Base-by-base conservation (phyloP, 148 eudicot genomes). In the Amaranthus cruentus region DNA sequence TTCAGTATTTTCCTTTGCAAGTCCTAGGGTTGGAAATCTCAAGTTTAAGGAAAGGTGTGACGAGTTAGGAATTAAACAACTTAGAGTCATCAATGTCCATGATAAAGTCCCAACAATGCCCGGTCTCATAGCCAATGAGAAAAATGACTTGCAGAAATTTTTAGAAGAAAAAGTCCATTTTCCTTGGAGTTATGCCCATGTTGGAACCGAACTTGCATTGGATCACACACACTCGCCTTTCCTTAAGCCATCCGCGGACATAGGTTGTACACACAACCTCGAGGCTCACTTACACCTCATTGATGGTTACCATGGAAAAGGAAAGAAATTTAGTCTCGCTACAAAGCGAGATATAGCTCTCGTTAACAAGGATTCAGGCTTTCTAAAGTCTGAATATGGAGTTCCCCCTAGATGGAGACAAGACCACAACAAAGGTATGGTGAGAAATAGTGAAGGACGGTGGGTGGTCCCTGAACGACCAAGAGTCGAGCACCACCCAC, bases 351-450 rank as follows among this genome's bases (percentile, higher is more conserved):
- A 93, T 70, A 74, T 91, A n/a, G 95, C 98, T 3, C 84, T 93
- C 3, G 87, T 93, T 14, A 93, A 93, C 77, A 93, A 93, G 74
- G 83, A 87, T 55, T 83, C 85, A 3, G 83, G 88, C 46, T 83
- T 89, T 28, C 65, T 93, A 72, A 91, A 82, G 74, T 48, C 53
- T 1, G 85, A 88, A 47, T 88, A 84, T 71, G 87, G 79, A 3
- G 87, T 93, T 55, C 98, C 98, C 47, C 88, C 92, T 4, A 54
- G 59, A 47, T 93, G 97, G 98, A 77, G 98, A 70, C 94, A 89
- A 65, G 92, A 89, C 43, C 78, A 83, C 75, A 88, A 93, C 62
- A 93, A 93, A 62, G 98, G 98, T 61, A 90, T 93, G 98, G 88
- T 88, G 70, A 84, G 88, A 83, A 74, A 63, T 3, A 65, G 55